phyloP scores from a whole-genome alignment of 805 yeast species.

The Candida rishiriensis region DNA sequence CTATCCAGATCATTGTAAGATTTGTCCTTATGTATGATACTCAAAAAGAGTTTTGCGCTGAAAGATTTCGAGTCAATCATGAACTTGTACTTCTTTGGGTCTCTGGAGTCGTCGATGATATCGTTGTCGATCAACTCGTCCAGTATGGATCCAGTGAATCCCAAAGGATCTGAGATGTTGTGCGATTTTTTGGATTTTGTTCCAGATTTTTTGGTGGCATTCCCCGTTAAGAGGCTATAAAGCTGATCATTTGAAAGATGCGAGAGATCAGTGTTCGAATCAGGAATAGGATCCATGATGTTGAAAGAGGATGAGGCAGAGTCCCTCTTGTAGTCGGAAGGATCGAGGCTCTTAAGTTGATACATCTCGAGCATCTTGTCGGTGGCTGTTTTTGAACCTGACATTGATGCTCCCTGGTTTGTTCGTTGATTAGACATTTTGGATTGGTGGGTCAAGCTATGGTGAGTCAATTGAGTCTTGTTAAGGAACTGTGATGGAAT shows the following conservation, averaged over 20 bases:
- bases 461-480: no score
- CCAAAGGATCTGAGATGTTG: slow-evolving; percentile 46
- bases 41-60: slow-evolving; percentile 51
- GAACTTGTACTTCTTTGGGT: slow-evolving; percentile 36
- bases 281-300: not conserved
- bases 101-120: slow-evolving; percentile 34
- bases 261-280: slow-evolving; percentile 15
- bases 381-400: no score
- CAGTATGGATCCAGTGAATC: slow-evolving; percentile 43
- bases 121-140: slow-evolving; percentile 37
- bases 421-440: no score
- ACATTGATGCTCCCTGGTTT: no score
- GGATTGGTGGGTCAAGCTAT: no score
- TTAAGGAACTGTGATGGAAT: no score
- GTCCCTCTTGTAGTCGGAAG: slow-evolving; percentile 27
- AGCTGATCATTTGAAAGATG: slow-evolving; percentile 21
- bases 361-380: slow-evolving; percentile 30
- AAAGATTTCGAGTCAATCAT: slow-evolving; percentile 55
- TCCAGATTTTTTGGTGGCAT: slow-evolving; percentile 9
- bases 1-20: slow-evolving; percentile 44
- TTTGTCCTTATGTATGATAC: slow-evolving; percentile 51
- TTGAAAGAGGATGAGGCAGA: slow-evolving; percentile 5
- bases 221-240: slow-evolving; percentile 21
- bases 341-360: slow-evolving; percentile 39
- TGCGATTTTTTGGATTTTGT: not conserved